Evolutionary conservation across 2,329 filamentous ascomycete genomes (phyloP), one percentile per base, ranked within the genome.

Genomic region (Colletotrichum cuscutae): DNA sequence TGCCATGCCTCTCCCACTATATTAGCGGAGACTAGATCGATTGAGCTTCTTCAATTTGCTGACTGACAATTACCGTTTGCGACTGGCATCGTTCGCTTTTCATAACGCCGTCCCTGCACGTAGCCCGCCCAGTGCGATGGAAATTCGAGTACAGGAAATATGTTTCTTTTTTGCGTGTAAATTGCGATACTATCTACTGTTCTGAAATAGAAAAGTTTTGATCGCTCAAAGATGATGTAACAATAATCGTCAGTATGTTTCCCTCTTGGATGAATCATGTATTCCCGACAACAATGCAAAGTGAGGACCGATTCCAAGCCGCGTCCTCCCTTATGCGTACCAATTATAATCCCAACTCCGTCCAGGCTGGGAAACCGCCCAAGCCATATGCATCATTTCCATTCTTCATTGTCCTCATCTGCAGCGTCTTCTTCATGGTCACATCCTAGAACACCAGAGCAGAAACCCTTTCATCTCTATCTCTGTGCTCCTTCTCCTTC

Each of bases 401-500:
- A 26, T 37, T 71, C 61, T 57, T 61, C 13, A n/a, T 61, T 67
- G 19, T 65, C 32, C 19, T 70, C 49, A 22, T 28, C 24, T 32
- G 24, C 11, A 28, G 32, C 32, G 66, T 64, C 42, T 52, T 58
- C 35, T 19, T 70, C 68, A 19, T 68, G 22, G 32, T 26, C 62
- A 5, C 59, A 26, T 62, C 13, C 62, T 26, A 75, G n/a, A 74
- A 75, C 56, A 75, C 74, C 9, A 74, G 26, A 13, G 74, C 74
- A 30, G 74, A 75, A 6, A 72, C 74, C 28, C 61, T 61, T 42
- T 73, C 71, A 35, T 79, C 79, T 46, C 75, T 78, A 42, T 80
- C 78, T 60, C 80, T 80, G 68, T 83, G 82, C 49, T 85, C 84
- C 77, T 81, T 83, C 26, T 86, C 83, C 80, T 87, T 88, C 81